These are phyloP conservation scores for Solanum hybrid DNA, from an alignment of 305 asterid species.

Conservation along the genomic window DNA sequence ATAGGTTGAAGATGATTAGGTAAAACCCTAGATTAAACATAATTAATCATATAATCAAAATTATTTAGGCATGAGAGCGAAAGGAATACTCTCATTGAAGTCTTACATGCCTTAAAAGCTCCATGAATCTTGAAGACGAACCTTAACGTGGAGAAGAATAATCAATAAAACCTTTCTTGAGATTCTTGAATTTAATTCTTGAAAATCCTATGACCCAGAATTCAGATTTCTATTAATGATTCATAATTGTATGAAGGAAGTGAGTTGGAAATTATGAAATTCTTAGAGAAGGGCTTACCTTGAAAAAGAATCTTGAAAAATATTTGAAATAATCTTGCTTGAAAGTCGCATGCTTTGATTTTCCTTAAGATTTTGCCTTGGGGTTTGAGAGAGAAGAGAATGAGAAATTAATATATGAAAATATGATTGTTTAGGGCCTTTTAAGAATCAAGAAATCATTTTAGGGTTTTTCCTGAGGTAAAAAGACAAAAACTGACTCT, in stretches of 20 bases:
- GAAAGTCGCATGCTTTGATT: background rate
- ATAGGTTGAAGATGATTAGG: background rate
- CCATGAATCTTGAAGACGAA: background rate
- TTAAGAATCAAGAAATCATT: no score
- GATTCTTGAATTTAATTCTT: background rate
- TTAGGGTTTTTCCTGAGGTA: no score
- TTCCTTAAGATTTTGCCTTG: background rate
- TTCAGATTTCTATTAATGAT: background rate
- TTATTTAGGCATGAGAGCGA: background rate
- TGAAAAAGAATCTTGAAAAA: background rate
- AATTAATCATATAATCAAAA: background rate
- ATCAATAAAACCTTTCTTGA: background rate
- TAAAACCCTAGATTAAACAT: background rate
- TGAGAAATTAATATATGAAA: background rate
- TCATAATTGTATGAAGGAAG: background rate
- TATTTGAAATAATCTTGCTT: background rate
- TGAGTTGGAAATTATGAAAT: background rate
- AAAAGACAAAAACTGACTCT: background rate
- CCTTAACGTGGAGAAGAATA: background rate
- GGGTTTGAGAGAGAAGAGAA: background rate
- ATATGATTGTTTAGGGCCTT: background rate
- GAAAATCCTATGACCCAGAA: background rate
- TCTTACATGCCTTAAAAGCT: background rate
- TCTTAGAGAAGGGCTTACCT: background rate
- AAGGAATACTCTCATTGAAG: background rate